Conservation (phyloP, 345 rosid species). For the Nephelium lappaceum region DNA sequence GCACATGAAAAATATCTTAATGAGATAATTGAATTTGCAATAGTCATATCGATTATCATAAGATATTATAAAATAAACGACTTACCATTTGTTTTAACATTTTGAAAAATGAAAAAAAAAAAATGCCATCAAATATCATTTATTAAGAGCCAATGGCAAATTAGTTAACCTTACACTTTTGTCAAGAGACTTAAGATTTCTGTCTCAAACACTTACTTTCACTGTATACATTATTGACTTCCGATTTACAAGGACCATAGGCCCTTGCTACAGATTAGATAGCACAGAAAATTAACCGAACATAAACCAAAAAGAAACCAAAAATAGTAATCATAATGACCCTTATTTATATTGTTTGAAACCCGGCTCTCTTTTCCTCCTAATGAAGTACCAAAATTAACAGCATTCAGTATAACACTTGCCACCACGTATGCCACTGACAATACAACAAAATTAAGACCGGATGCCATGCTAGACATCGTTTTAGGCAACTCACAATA, state of each 20-base stretch:
- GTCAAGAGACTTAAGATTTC: too few relatives aligned
- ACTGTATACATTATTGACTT: neutral
- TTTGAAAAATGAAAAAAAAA: too few relatives aligned
- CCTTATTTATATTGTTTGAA: slow-evolving; percentile 44
- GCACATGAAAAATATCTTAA: too few relatives aligned
- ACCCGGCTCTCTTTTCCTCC: slow-evolving; percentile 52
- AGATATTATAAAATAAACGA: too few relatives aligned
- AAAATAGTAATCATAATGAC: slow-evolving; percentile 58
- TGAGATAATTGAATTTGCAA: too few relatives aligned
- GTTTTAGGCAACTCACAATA: slow-evolving; percentile 56
- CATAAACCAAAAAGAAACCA: slow-evolving; percentile 46
- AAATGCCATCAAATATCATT: too few relatives aligned
- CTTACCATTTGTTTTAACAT: too few relatives aligned
- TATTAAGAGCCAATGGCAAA: too few relatives aligned
- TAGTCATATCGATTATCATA: too few relatives aligned
- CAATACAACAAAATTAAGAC: slow-evolving; percentile 29
- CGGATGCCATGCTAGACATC: slow-evolving; percentile 51
- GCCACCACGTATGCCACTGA: slow-evolving; percentile 45
- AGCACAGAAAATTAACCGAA: slow-evolving; percentile 40
- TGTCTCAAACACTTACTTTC: neutral
- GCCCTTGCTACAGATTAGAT: slow-evolving; percentile 40
- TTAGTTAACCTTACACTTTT: too few relatives aligned
- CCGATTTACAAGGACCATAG: slow-evolving; percentile 33
- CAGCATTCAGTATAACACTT: slow-evolving; percentile 38
- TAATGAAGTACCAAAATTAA: slow-evolving; percentile 29